Evolutionary conservation across 2,329 filamentous ascomycete genomes (phyloP), one percentile per base, ranked within the genome.

Genomic region (Venturia oleaginea): DNA sequence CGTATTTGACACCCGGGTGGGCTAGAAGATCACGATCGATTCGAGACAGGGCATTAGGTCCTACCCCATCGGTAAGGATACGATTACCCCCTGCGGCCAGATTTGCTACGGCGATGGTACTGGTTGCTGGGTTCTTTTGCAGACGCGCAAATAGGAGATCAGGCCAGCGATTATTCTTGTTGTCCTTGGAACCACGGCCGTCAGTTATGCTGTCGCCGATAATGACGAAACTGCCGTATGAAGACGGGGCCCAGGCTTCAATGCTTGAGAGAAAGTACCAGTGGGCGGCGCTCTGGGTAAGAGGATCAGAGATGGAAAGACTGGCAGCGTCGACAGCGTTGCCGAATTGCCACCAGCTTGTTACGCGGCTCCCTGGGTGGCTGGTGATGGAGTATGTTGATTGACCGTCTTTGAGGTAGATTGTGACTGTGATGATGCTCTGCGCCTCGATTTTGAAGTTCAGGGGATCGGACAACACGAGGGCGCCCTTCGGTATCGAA

Each of bases 71-170:
- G 11, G 76, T 74, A 0, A 89, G 79, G 2, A 89, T 79, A 0
- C 84, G 76, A 72, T 89, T 89, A n/a, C 86, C 87, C 55, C 86
- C 86, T 0, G 86, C 86, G 1, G 86, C 86, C 73, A 88, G 83
- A 75, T 89, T 89, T 67, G 81, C 77, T 15, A 89, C 74, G 15
- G 80, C 80, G 61, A 89, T 79, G 55, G 19, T 37, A 37, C 30
- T 27, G 7, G 32, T 37, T 15, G 11, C 27, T 22, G 32, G 32
- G 4, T 37, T 19, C 55, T 37, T 19, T 24, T 59, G 55, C 6
- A 59, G 30, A 59, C 32, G 32, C 1, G 30, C 4, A 19, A 59
- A 42, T 3, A 37, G 55, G 38, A 59, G 7, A 37, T 42, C 55
- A 6, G 55, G 55, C 55, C 55, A 59, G 55, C 55, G 38, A 6